Percentiles rank a stretch among this genome's conserved stretches.
phyloP scores from a whole-genome alignment of 345 rosid genomes.

The Pugionium dolabratum region DNA sequence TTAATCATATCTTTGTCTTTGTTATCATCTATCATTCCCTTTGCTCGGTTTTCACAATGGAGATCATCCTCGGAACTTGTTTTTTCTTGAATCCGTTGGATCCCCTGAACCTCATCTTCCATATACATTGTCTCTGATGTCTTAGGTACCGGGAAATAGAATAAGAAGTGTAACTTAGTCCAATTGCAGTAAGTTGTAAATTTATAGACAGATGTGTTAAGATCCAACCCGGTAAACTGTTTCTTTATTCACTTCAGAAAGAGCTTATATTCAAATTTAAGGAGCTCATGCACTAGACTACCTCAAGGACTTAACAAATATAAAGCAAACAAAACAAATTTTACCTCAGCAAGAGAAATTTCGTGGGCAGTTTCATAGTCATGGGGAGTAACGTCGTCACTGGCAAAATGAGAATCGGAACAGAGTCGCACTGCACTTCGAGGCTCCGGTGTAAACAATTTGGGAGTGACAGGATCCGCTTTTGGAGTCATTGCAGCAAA shows the following conservation, averaged over 20 bases:
- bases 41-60: slow-evolving; percentile 33
- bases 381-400: slow-evolving; percentile 26
- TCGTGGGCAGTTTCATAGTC: slow-evolving; percentile 30
- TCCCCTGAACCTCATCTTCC: slow-evolving; percentile 48
- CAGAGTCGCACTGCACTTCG: slow-evolving; percentile 46
- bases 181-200: background rate
- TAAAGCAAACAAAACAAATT: slow-evolving; percentile 15
- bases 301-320: background rate
- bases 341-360: slow-evolving; percentile 54
- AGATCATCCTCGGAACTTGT: slow-evolving; percentile 37
- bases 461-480: slow-evolving; percentile 79
- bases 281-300: background rate
- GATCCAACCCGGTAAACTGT: background rate
- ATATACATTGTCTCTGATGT: slow-evolving; percentile 38
- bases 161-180: background rate
- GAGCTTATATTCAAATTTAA: background rate
- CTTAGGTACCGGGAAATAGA: slow-evolving; percentile 32
- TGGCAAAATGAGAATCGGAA: slow-evolving; percentile 41
- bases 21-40: slow-evolving; percentile 38
- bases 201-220: background rate
- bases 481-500: slow-evolving; percentile 41
- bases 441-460: slow-evolving; percentile 68
- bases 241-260: background rate
- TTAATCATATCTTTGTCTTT: slow-evolving; percentile 7
- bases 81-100: slow-evolving; percentile 46